A percentile compares a stretch with the other conserved stretches of the same genome.
These are phyloP conservation scores for Prunus davidiana DNA, from an alignment of 306 rosid genomes.

Conservation along the genomic window DNA sequence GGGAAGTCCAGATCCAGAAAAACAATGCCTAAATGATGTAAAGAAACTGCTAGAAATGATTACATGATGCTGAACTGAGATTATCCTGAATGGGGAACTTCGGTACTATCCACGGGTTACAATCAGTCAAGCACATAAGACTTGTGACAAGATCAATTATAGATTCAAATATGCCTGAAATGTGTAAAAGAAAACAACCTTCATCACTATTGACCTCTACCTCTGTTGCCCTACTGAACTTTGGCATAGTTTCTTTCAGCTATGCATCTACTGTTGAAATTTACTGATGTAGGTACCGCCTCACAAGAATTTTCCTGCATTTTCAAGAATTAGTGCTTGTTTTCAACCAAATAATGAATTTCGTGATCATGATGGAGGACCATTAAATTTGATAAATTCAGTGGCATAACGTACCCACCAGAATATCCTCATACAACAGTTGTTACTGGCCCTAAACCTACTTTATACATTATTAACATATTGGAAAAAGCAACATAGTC, in stretches of 20 bases:
- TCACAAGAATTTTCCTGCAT: constrained; percentile 6
- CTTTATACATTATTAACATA: background rate
- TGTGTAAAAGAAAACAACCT: background rate
- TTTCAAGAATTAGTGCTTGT: constrained; percentile 9
- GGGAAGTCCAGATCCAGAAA: no score
- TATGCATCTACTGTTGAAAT: background rate
- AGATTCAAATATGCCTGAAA: background rate
- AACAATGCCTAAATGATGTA: no score
- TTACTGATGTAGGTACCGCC: background rate
- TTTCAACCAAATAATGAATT: background rate
- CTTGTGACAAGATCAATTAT: background rate
- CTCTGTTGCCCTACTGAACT: constrained; percentile 16
- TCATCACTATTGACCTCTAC: constrained; percentile 16
- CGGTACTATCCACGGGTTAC: background rate
- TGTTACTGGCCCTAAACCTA: background rate
- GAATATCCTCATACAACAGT: background rate
- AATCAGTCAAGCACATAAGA: background rate
- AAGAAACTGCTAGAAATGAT: no score
- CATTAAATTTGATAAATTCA: background rate
- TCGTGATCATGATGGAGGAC: background rate
- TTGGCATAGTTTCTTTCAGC: background rate
- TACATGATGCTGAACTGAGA: no score
- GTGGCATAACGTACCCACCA: background rate
- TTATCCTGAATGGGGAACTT: no score
- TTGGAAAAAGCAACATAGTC: background rate